Percentiles rank a stretch among this genome's conserved stretches.
Evolutionary conservation across 2,329 filamentous ascomycete species (phyloP).

Genomic region (Pseudonectria foliicola): DNA sequence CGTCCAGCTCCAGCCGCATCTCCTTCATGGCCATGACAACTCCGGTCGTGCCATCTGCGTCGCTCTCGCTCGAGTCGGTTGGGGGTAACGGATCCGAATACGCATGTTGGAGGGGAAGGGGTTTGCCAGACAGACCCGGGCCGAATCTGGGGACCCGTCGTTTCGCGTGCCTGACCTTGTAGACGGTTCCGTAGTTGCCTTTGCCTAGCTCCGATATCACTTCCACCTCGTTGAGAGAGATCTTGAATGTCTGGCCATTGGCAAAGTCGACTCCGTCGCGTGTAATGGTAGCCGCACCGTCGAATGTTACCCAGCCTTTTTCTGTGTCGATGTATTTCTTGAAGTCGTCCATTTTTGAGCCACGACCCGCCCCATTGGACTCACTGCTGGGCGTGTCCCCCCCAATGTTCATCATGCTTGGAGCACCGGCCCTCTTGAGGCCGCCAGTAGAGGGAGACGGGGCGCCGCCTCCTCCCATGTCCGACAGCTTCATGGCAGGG

Average conservation of each 20-base stretch:
- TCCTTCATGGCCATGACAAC: conserved; percentile 99
- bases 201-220: conserved; percentile 90
- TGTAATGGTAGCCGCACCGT: conserved; percentile 85
- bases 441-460: conserved; percentile 12
- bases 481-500: conserved; percentile 50
- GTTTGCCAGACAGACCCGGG: conserved; percentile 46
- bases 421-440: conserved; percentile 27
- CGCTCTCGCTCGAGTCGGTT: conserved; percentile 23
- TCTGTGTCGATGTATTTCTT: conserved; percentile 84
- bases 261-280: conserved; percentile 87
- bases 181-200: conserved; percentile 97
- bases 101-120: conserved; percentile 29
- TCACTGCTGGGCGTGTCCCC: conserved; percentile 12
- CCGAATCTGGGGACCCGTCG: conserved; percentile 51
- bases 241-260: conserved; percentile 81
- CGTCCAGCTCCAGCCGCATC: conserved; percentile 88
- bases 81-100: conserved; percentile 29
- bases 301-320: conserved; percentile 85
- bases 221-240: conserved; percentile 93
- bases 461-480: conserved; percentile 32
- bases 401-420: conserved; percentile 38
- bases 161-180: conserved; percentile 85
- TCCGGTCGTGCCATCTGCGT: conserved; percentile 51
- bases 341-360: conserved; percentile 52
- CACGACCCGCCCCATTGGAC: conserved; percentile 31